Percentiles rank a stretch among this genome's conserved stretches.
These are phyloP conservation scores for Alternaria dauci DNA, from an alignment of 2,329 filamentous ascomycete species.

Conservation along the genomic window DNA sequence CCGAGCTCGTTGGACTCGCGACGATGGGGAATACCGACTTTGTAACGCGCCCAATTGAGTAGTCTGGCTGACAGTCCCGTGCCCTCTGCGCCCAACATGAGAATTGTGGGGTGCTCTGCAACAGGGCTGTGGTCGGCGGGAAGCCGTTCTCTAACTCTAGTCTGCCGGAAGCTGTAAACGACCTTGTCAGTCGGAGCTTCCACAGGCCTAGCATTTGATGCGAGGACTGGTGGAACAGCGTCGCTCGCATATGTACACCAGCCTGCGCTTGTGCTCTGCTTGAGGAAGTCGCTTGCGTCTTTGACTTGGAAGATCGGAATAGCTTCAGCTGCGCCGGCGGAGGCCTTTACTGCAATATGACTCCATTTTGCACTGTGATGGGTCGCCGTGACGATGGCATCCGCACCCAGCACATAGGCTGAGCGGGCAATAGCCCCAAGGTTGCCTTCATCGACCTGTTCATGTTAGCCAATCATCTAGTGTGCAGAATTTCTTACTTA, in stretches of 20 bases:
- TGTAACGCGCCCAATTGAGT: constrained; percentile 67
- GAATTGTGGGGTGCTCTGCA: constrained; percentile 68
- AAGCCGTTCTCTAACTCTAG: constrained; percentile 29
- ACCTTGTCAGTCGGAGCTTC: constrained; percentile 37
- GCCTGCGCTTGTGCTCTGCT: constrained; percentile 71
- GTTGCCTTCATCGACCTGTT: constrained; percentile 81
- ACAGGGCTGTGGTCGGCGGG: constrained; percentile 40
- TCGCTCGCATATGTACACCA: constrained; percentile 86
- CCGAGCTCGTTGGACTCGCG: constrained; percentile 58
- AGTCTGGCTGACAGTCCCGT: constrained; percentile 39
- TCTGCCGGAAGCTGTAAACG: constrained; percentile 36
- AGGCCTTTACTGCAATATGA: constrained; percentile 83
- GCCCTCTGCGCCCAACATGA: constrained; percentile 68
- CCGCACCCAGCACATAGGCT: constrained; percentile 88
- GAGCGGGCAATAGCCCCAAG: constrained; percentile 88
- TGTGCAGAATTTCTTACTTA: constrained; percentile 23
- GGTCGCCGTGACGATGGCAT: constrained; percentile 79
- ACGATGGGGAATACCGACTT: constrained; percentile 68
- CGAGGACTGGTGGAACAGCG: constrained; percentile 26
- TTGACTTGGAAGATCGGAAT: constrained; percentile 75
- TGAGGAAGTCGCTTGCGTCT: constrained; percentile 74
- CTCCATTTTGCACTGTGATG: constrained; percentile 75
- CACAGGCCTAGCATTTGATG: not conserved
- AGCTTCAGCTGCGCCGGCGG: constrained; percentile 85
- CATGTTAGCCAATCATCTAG: constrained; percentile 32